A percentile compares a stretch with the other conserved stretches of the same genome.
Conservation (phyloP, 2,329 filamentous ascomycete genomes). For the Metarhizium anisopliae region DNA sequence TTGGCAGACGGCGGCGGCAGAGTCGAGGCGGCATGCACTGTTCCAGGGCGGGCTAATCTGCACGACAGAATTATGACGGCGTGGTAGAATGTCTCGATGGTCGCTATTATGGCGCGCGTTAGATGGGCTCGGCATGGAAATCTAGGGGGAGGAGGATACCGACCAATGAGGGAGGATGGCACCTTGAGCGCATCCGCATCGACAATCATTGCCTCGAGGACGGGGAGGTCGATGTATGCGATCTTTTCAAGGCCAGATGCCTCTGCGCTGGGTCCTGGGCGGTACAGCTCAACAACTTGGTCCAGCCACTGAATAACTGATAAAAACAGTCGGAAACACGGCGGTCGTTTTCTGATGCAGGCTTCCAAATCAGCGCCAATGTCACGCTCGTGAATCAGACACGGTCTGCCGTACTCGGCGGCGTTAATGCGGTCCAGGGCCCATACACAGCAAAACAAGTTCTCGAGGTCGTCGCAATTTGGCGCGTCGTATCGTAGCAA, state of each 20-base stretch:
- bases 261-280: slow-evolving; percentile 37
- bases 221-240: slow-evolving; percentile 43
- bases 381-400: slow-evolving; percentile 52
- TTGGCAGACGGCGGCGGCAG: slow-evolving; percentile 41
- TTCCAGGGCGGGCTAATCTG: slow-evolving; percentile 37
- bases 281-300: slow-evolving; percentile 50
- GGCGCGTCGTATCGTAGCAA: slow-evolving; percentile 32
- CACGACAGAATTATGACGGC: slow-evolving; percentile 55
- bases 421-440: slow-evolving; percentile 51
- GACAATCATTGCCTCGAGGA: slow-evolving; percentile 48
- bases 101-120: slow-evolving; percentile 28
- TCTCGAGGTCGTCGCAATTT: slow-evolving; percentile 33
- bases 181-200: slow-evolving; percentile 42
- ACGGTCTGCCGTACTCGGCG: slow-evolving; percentile 50
- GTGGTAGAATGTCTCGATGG: slow-evolving; percentile 55
- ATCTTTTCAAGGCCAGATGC: slow-evolving; percentile 32
- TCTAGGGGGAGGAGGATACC: slow-evolving; percentile 9
- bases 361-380: slow-evolving; percentile 43
- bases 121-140: background rate
- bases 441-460: slow-evolving; percentile 50
- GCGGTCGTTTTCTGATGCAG: slow-evolving; percentile 40
- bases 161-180: slow-evolving; percentile 40
- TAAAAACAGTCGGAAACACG: slow-evolving; percentile 49
- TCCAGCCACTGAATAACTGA: slow-evolving; percentile 47
- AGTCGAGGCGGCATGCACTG: slow-evolving; percentile 29